Conservation (phyloP, 1,284 basidiomycete genomes). For the Sanghuangporus sanghuang region DNA sequence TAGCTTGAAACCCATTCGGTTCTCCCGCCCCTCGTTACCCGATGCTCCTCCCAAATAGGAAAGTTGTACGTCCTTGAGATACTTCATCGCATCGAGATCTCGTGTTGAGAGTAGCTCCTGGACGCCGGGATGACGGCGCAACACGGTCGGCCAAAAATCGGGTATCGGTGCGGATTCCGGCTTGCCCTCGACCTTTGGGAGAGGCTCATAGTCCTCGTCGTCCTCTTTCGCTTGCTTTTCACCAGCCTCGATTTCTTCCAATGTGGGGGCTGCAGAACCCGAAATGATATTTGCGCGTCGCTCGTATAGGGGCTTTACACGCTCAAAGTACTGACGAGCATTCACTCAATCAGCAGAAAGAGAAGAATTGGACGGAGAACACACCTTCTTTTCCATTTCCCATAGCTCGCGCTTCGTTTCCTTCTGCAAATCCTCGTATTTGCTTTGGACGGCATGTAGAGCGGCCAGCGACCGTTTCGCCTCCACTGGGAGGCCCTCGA, state of each 20-base stretch:
- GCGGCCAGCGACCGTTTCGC: slow-evolving; percentile 88
- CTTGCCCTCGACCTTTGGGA: slow-evolving; percentile 39
- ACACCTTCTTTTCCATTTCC: slow-evolving; percentile 93
- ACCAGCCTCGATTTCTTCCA: slow-evolving; percentile 82
- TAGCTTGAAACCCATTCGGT: slow-evolving; percentile 86
- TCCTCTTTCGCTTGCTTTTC: slow-evolving; percentile 65
- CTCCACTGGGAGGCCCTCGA: slow-evolving; percentile 80
- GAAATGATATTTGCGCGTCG: slow-evolving; percentile 83
- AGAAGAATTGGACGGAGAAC: slow-evolving; percentile 21
- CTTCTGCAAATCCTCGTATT: slow-evolving; percentile 90
- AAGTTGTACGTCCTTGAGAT: slow-evolving; percentile 64
- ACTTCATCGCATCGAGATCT: slow-evolving; percentile 75
- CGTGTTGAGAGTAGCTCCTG: slow-evolving; percentile 90
- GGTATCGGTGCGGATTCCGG: slow-evolving; percentile 64
- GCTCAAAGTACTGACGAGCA: slow-evolving; percentile 66
- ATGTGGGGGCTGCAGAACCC: slow-evolving; percentile 71
- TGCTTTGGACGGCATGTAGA: slow-evolving; percentile 90
- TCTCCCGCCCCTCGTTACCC: slow-evolving; percentile 17
- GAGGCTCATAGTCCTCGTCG: slow-evolving; percentile 55
- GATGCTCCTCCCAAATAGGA: slow-evolving; percentile 36
- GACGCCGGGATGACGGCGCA: slow-evolving; percentile 87
- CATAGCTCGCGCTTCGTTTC: slow-evolving; percentile 96
- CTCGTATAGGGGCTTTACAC: slow-evolving; percentile 87
- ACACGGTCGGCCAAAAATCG: slow-evolving; percentile 96
- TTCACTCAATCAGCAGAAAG: neutral